Percentiles rank a stretch among this genome's conserved stretches.
These are phyloP conservation scores for Corchorus capsularis DNA, from an alignment of 345 rosid genomes.

Conservation along the genomic window DNA sequence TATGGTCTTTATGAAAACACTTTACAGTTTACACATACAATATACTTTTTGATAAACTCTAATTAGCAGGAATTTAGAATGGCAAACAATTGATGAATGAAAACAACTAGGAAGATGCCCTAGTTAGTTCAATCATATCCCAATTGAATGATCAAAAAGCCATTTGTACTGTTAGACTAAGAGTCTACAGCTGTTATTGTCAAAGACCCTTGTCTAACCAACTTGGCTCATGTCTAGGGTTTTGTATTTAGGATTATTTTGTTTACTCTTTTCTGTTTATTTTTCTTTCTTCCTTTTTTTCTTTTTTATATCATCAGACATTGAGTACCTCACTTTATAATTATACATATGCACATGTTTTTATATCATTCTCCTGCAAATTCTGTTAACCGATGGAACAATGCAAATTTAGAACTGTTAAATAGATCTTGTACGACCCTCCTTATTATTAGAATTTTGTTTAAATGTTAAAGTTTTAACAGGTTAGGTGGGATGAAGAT, in stretches of 20 bases:
- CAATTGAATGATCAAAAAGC: neutral
- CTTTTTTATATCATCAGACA: neutral
- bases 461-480: conserved; percentile 9
- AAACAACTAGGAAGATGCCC: neutral
- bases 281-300: too few species aligned
- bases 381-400: neutral
- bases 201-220: neutral
- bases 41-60: neutral
- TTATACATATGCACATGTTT: neutral
- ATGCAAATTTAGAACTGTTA: neutral
- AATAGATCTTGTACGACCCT: neutral
- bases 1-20: neutral
- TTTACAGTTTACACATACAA: neutral
- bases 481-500: conserved; percentile 93
- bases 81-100: neutral
- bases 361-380: neutral
- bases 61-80: neutral
- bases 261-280: too few species aligned
- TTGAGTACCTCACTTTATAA: neutral
- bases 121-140: neutral
- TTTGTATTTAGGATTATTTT: neutral
- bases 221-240: neutral
- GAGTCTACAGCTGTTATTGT: neutral
- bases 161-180: neutral
- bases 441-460: neutral